phyloP scores from a whole-genome alignment of 768 basidiomycete species.

The Tulasnella sp. region DNA sequence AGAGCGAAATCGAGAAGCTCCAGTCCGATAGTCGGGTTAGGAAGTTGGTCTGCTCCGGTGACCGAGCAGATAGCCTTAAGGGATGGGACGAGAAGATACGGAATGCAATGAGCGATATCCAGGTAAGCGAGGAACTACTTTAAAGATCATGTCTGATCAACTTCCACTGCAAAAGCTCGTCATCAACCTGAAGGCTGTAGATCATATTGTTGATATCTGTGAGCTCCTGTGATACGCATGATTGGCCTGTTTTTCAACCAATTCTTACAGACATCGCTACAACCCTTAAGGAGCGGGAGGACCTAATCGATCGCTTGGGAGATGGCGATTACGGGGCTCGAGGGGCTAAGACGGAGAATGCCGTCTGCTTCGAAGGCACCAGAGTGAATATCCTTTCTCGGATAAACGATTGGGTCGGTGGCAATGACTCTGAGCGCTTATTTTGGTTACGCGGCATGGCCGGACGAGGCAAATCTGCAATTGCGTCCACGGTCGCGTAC shows the following conservation, averaged over 20 bases:
- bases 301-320: background rate
- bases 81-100: background rate
- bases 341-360: background rate
- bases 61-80: background rate
- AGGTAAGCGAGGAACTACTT: background rate
- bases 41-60: background rate
- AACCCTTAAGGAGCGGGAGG: too few relatives aligned
- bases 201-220: background rate
- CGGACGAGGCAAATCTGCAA: background rate
- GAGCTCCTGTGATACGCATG: background rate
- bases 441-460: background rate
- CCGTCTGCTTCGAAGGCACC: background rate
- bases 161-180: background rate
- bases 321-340: background rate
- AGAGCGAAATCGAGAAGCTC: background rate
- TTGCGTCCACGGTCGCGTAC: background rate
- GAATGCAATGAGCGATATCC: background rate
- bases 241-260: background rate
- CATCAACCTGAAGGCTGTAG: background rate
- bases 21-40: background rate
- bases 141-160: background rate
- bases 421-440: background rate
- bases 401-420: background rate
- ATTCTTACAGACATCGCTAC: background rate
- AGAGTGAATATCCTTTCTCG: background rate